Evolutionary conservation across 2,329 filamentous ascomycete species (phyloP), one percentile per base, ranked within the genome.

Genomic region (Ascochyta viciae-villosae): DNA sequence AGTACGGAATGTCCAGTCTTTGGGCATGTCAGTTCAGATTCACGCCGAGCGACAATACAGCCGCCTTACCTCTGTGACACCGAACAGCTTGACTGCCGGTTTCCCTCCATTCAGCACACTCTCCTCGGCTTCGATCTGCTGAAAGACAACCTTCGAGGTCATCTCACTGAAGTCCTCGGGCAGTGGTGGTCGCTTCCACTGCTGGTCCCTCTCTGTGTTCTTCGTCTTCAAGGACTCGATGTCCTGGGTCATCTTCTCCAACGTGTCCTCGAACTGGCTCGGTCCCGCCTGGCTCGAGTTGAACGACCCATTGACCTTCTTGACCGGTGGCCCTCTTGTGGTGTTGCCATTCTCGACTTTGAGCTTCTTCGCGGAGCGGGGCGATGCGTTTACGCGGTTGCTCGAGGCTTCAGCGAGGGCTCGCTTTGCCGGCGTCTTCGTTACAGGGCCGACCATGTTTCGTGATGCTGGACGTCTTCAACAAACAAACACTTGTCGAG

Each of bases 211-310:
- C 73, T 99, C 95, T 2, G 90, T 84, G 76, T 96, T 98, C 76
- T 85, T 91, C 68, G 91, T 84, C 81, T 93, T 96, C 64, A 96
- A 82, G 19, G 89, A 90, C 23, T 86, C 89, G 59, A 98, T 93
- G 72, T 97, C 92, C 77, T 98, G 94, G 59, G 92, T 95, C 77
- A 99, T 85, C 81, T 96, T 96, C 82, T 97, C 94, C 59, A 99
- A 83, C 2, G 96, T 91, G 73, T 97, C 92, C 77, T 98, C 95
- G 74, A 99, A 99, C 51, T 89, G 85, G 74, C 92, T 96, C 80
- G 96, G 97, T 76, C 57, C 62, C 93, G 91, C 90, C 93, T 61
- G 86, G 90, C 94, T 60, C 83, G 56, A 87, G 74, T 70, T 64
- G 50, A 75, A 72, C 6, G 87, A 88, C 61, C 83, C 85, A 63